phyloP scores from a whole-genome alignment of 1,284 basidiomycete species.

The Apiotrichum laibachii region DNA sequence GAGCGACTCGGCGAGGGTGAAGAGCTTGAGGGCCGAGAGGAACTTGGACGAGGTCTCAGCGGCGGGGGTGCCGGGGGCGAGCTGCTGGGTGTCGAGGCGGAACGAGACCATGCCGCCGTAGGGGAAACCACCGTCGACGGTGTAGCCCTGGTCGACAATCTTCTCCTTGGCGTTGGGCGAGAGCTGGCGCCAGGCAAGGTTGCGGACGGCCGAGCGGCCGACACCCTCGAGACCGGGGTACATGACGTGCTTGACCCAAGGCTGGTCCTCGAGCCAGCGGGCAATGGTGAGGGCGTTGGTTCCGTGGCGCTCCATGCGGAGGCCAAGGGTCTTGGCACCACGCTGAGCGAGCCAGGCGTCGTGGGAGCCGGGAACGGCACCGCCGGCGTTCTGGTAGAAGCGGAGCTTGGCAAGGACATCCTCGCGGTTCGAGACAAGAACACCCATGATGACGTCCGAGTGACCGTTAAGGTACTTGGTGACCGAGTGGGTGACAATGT shows the following conservation, averaged over 20 bases:
- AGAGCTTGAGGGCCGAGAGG: slow-evolving; percentile 66
- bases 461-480: slow-evolving; percentile 95
- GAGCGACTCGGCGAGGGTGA: slow-evolving; percentile 82
- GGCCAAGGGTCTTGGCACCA: slow-evolving; percentile 82
- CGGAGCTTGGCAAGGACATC: slow-evolving; percentile 55
- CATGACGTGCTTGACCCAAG: slow-evolving; percentile 67
- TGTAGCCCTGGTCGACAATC: slow-evolving; percentile 28
- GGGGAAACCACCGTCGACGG: slow-evolving; percentile 60
- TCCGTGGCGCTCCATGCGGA: slow-evolving; percentile 85
- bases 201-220: slow-evolving; percentile 17
- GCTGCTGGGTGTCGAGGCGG: slow-evolving; percentile 53
- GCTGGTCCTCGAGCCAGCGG: slow-evolving; percentile 60
- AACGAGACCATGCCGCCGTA: slow-evolving; percentile 63
- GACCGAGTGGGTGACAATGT: slow-evolving; percentile 55
- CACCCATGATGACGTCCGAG: slow-evolving; percentile 86
- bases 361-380: slow-evolving; percentile 80
- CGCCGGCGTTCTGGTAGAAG: slow-evolving; percentile 88
- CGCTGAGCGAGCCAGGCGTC: slow-evolving; percentile 91
- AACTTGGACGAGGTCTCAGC: slow-evolving; percentile 54
- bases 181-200: slow-evolving; percentile 18
- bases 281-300: slow-evolving; percentile 77
- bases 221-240: slow-evolving; percentile 72
- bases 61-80: slow-evolving; percentile 7
- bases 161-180: slow-evolving; percentile 16
- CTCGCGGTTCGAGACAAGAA: slow-evolving; percentile 59